Conservation (phyloP, 2,329 filamentous ascomycete genomes). For the Diplodia sapinea region DNA sequence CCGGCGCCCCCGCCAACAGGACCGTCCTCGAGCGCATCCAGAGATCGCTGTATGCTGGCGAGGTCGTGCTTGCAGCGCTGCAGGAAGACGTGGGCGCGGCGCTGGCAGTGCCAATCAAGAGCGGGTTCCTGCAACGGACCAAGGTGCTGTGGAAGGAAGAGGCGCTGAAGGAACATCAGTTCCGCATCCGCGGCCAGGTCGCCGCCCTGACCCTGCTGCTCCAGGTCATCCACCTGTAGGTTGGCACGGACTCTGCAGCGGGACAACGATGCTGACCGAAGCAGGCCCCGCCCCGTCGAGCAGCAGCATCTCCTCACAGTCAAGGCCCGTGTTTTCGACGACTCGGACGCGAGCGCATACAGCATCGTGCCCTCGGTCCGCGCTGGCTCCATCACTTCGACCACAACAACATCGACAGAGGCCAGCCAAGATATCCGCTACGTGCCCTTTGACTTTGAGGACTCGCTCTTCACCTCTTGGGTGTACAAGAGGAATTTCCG, state of each 20-base stretch:
- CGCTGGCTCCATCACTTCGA: slow-evolving; percentile 17
- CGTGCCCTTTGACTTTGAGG: slow-evolving; percentile 32
- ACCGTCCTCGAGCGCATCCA: slow-evolving; percentile 29
- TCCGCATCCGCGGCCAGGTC: slow-evolving; percentile 34
- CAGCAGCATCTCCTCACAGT: slow-evolving; percentile 28
- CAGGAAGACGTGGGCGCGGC: slow-evolving; percentile 29
- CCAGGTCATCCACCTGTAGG: slow-evolving; percentile 33
- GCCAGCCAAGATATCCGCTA: slow-evolving; percentile 16
- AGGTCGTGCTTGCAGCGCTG: slow-evolving; percentile 31
- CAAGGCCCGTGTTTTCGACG: slow-evolving; percentile 31
- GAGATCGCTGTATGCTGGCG: slow-evolving; percentile 32
- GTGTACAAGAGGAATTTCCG: slow-evolving; percentile 33
- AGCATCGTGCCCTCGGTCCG: slow-evolving; percentile 33
- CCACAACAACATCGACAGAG: background rate
- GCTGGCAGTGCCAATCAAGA: background rate
- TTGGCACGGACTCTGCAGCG: background rate
- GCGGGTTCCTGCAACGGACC: slow-evolving; percentile 5
- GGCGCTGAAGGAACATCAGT: slow-evolving; percentile 32
- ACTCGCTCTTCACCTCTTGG: slow-evolving; percentile 33
- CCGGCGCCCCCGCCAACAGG: slow-evolving; percentile 8
- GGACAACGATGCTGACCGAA: background rate
- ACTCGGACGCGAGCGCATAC: slow-evolving; percentile 31
- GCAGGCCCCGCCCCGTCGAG: slow-evolving; percentile 28
- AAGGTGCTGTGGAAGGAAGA: slow-evolving; percentile 30
- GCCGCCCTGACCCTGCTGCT: slow-evolving; percentile 32